Evolutionary conservation across 2,329 filamentous ascomycete species (phyloP).

Genomic region (Alternaria ventricosa): DNA sequence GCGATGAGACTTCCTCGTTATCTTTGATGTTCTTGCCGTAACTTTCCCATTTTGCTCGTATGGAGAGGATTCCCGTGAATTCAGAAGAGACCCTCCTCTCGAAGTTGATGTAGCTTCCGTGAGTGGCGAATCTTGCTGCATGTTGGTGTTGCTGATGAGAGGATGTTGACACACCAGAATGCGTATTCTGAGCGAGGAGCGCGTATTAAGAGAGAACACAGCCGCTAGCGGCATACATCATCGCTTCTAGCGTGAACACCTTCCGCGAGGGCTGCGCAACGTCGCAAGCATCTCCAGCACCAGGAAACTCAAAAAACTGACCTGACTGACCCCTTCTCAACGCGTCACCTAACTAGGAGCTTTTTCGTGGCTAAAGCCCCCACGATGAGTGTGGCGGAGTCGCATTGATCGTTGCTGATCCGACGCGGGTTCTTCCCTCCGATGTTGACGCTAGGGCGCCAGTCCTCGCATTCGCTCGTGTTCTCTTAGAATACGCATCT

Average conservation of each 20-base stretch:
- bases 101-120: conserved; percentile 11
- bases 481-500: neutral
- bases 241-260: neutral
- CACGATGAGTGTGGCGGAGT: neutral
- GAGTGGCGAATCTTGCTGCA: conserved; percentile 26
- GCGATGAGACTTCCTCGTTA: conserved; percentile 32
- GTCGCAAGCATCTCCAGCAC: conserved; percentile 2
- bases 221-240: neutral
- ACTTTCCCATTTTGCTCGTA: neutral
- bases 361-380: neutral
- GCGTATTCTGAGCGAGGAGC: conserved; percentile 1
- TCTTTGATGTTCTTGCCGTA: conserved; percentile 12
- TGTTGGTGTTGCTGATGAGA: conserved; percentile 1
- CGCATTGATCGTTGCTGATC: neutral
- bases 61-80: neutral
- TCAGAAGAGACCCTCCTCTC: neutral
- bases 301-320: neutral
- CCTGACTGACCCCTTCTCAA: neutral
- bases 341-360: neutral
- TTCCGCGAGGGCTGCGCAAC: neutral
- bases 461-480: neutral
- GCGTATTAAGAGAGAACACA: neutral
- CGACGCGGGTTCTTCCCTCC: neutral
- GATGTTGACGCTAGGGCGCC: neutral
- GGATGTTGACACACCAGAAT: neutral